These are phyloP conservation scores for Lactarius sp. DNA, from an alignment of 768 basidiomycete species.

Conservation along the genomic window DNA sequence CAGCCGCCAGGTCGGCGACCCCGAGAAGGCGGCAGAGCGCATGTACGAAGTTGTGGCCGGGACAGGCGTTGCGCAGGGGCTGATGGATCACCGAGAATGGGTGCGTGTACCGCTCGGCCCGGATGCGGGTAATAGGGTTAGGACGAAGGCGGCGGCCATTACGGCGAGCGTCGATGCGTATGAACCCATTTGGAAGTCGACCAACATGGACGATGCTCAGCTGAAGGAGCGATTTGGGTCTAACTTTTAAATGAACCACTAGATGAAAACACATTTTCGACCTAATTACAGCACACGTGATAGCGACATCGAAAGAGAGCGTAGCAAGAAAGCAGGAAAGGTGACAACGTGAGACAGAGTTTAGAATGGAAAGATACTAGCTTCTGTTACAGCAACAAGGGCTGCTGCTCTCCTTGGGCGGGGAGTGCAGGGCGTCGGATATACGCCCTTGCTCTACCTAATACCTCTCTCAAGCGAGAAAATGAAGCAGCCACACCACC, in stretches of 20 bases:
- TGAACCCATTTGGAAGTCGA: too few relatives aligned
- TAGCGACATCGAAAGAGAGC: neutral
- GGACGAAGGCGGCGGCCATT: slow-evolving; percentile 20
- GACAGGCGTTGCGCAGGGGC: slow-evolving; percentile 24
- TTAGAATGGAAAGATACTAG: neutral
- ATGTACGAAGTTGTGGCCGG: slow-evolving; percentile 30
- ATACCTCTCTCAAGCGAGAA: neutral
- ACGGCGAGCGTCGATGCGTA: slow-evolving; percentile 27
- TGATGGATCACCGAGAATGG: slow-evolving; percentile 23
- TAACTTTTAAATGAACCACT: neutral
- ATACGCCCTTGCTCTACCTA: neutral
- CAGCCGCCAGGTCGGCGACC: too few relatives aligned
- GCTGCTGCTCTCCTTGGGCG: slow-evolving; percentile 7
- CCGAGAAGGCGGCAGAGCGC: too few relatives aligned
- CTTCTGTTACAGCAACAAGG: neutral
- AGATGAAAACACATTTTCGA: neutral
- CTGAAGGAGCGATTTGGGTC: neutral
- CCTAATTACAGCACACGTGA: neutral
- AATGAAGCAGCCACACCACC: neutral
- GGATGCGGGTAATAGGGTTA: slow-evolving; percentile 27
- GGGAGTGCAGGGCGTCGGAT: neutral
- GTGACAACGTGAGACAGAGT: neutral
- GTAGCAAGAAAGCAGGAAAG: neutral
- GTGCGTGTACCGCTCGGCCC: slow-evolving; percentile 27
- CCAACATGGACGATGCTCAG: slow-evolving; percentile 2